Base-by-base conservation (phyloP, 805 yeast genomes). In the Ogataea populi-albae region DNA sequence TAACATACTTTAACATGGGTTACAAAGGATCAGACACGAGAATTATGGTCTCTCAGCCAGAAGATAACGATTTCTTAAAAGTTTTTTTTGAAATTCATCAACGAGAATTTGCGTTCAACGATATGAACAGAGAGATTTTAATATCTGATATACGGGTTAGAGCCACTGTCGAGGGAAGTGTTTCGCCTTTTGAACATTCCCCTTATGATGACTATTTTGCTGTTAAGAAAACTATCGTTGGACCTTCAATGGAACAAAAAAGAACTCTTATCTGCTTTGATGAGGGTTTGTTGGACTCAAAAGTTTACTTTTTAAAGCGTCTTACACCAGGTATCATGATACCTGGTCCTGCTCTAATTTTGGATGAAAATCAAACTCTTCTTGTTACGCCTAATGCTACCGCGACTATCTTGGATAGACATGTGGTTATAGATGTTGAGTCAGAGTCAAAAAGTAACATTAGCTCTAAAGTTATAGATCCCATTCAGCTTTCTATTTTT, bases 11-110 rank as follows among this genome's bases (percentile, higher is more conserved):
- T 41, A 86, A 86, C 54, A 66, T 86, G 70, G 71, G 89, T 49
- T 86, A 81, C 54, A 75, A 73, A 40, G 95, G 95, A 6, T 79
- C 93, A 17, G 95, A 86, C 50, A 81, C 94, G 3, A 77, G 80
- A 28, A 58, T 86, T 43, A 58, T 57, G 62, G 43, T 59, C 23
- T 24, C 43, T 16, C 47, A 52, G 20, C 54, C 54, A 5, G 29
- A 35, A 4, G 46, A 45, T 26, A 34, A 41, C 1, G 57, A 51
- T 26, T 57, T 55, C 28, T 25, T 45, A 4, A 12, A 32, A 5
- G 28, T 37, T 1, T 61, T 61, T 37, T 46, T 50, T 29, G 50
- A 48, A 22, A 46, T 38, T 11, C 66, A 61, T 35, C 50, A 56
- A 34, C 39, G 62, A 26, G 66, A 61, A 38, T 59, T 61, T 34